Conservation (phyloP, 352 stramenopile genomes). For the Pythium monospermum region DNA sequence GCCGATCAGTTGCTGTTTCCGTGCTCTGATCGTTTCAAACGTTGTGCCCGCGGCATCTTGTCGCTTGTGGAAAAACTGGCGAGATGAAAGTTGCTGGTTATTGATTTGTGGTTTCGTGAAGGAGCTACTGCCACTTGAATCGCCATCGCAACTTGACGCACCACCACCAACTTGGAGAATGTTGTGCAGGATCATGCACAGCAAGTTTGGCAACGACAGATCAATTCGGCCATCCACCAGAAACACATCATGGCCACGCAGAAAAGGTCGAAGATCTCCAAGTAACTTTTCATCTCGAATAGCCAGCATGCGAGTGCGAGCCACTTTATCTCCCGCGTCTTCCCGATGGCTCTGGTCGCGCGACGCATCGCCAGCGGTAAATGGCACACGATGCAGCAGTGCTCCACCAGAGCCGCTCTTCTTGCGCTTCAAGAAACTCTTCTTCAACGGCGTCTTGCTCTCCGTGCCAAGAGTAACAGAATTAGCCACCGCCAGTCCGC, state of each 20-base stretch:
- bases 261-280: constrained; percentile 18
- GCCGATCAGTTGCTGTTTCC: constrained; percentile 37
- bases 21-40: constrained; percentile 24
- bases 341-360: not conserved
- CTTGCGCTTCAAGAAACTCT: constrained; percentile 57
- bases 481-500: not conserved
- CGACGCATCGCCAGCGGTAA: not conserved
- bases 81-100: not conserved
- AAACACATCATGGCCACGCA: constrained; percentile 31
- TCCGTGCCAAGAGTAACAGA: no score
- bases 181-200: constrained; percentile 37
- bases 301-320: not conserved
- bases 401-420: not conserved
- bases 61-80: constrained; percentile 2
- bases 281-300: constrained; percentile 14
- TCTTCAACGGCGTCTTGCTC: constrained; percentile 22
- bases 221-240: constrained; percentile 27
- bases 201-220: constrained; percentile 23
- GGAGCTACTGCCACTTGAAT: no score
- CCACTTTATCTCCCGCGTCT: not conserved
- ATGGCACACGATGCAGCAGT: not conserved
- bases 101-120: no score
- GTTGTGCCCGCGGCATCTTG: constrained; percentile 16
- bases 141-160: not conserved
- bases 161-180: constrained; percentile 35